Evolutionary conservation across 257 asterid genomes (phyloP), one percentile per base, ranked within the genome.

Genomic region (Eucommia ulmoides): DNA sequence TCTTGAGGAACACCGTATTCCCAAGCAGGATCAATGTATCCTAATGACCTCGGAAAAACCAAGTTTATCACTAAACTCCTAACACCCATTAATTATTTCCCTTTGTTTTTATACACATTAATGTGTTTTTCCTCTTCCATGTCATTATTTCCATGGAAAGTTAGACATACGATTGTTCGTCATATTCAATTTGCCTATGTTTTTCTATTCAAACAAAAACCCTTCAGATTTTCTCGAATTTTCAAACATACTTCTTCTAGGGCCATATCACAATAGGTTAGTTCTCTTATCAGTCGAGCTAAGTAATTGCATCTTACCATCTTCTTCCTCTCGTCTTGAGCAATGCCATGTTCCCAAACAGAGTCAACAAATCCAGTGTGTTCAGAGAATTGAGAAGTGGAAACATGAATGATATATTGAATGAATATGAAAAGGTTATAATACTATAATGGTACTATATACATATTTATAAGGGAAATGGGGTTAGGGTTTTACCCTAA

Each of bases 21-120:
- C 96, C 96, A 86, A 57, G 94, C 94, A 54, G 94, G 96, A 68
- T 86, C 96, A 63, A 82, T 82, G 45, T 82, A 82, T 48, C 94
- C 96, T 23, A 82, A 65, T 23, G 96, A 86, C 42, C 94, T 88
- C 56, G 80, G 96, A 38, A 94, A 88, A 41, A 88, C 73, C 68
- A 69, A 62, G 58, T 74, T 72, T 53, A 78, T 74, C 25, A 62
- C 82, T 47, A 80, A 63, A 61, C 79, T 93, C 70, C 64, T 74
- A 67, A 81, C 84, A 51, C 53, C 51, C 19, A 70, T 70, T 69
- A 74, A 60, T 19, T 70, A 88, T 77, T 86, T 86, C 61, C 93
- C 88, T 51, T 80, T 82, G 65, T 64, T 82, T 68, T 82, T 70
- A 49, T 64, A 70, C 21, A 62, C 82, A n/a, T n/a, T n/a, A 53